Evolutionary conservation across 345 rosid genomes (phyloP).

Genomic region (Syzygium jambos): DNA sequence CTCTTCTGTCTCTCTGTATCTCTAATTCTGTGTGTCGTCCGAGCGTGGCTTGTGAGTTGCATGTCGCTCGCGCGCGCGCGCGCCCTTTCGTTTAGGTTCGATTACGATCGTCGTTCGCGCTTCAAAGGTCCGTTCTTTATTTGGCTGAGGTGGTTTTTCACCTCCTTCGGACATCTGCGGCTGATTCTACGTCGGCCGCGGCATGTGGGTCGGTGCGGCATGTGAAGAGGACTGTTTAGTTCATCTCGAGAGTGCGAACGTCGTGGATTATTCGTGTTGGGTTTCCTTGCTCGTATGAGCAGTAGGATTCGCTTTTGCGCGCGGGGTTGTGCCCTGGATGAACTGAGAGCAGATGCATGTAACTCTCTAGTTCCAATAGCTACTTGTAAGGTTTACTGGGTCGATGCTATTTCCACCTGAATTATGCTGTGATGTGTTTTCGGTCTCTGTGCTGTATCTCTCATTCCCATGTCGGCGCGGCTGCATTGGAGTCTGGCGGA

Average conservation of each 20-base stretch:
- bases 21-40: neutral
- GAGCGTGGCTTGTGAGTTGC: neutral
- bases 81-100: neutral
- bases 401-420: neutral
- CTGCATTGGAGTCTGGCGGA: neutral
- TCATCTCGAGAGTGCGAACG: neutral
- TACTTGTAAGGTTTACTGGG: neutral
- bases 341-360: neutral
- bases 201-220: neutral
- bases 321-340: neutral
- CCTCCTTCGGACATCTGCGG: neutral
- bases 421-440: neutral
- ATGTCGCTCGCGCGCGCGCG: neutral
- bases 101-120: neutral
- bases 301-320: neutral
- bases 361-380: neutral
- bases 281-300: neutral
- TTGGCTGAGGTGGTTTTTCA: neutral
- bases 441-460: neutral
- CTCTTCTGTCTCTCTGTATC: neutral
- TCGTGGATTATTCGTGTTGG: neutral
- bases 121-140: neutral
- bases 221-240: neutral
- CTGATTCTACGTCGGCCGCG: neutral
- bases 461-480: fast-evolving